Evolutionary conservation across 371 early-diverging fungal species (phyloP), one percentile per base, ranked within the genome.

Genomic region (Mucor circinelloides): DNA sequence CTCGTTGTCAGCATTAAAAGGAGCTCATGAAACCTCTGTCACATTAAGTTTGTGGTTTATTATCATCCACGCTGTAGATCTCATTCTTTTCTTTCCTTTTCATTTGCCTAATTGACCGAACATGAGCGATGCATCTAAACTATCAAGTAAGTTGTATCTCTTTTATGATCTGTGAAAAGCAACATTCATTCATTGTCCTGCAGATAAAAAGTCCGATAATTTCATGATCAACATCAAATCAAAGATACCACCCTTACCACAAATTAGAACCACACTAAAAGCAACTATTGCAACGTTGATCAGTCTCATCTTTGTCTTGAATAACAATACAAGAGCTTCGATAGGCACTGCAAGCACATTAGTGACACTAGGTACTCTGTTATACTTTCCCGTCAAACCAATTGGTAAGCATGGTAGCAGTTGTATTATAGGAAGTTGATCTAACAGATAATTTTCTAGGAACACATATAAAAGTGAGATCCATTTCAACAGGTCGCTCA

Each of bases 351-450:
- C 63, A 12, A 42, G 54, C 6, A 50, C 67, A 13, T 21, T 71
- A 19, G 60, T 58, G 6, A 58, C 67, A 6, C 58, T 71, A 23
- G 63, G 58, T 17, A 63, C 63, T 8, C 13, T 71, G 1, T 42
- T 71, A 38, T 58, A 62, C 27, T 71, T 67, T 32, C 71, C 71
- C 32, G 28, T 62, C 17, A 66, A 46, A 52, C 61, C 71, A 19
- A 61, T 70, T n/a, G 71, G 71, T 70, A 70, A 21, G 28, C 2
- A 17, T 36, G 9, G 27, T 30, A 12, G 15, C 3, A n/a, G 30
- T 31, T 55, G 23, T 1, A n/a, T n/a, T 13, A 52, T 21, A 10
- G 27, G 15, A 3, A 15, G 9, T 23, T 25, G 27, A 25, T 27
- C 27, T 52, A 27, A 52, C 23, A 10, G 4, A 9, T 46, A 23